Base-by-base conservation (phyloP, 257 asterid species). In the Fraxinus cuspidata region DNA sequence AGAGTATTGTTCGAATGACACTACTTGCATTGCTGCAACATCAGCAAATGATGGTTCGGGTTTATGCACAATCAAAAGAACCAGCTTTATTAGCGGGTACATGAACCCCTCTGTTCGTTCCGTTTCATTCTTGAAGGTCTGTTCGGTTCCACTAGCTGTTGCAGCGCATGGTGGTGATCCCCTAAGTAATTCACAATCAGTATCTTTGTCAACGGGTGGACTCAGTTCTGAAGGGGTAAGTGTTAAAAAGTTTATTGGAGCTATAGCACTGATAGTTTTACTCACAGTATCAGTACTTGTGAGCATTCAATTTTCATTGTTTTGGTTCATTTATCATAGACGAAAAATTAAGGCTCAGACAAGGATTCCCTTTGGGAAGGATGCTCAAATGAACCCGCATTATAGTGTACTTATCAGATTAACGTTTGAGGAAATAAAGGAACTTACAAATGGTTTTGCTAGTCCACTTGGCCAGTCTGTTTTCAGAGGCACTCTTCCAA, bases 21-120 rank as follows among this genome's bases (percentile, higher is more conserved):
- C 88, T 21, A 29, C 84, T 27, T 90, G 96, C 68, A 51, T 86
- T 2, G 94, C 92, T 32, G 90, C 86, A 25, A 90, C 96, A 49
- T 90, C 96, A 1, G 74, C 78, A 79, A 87, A 89, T 21, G 92
- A 90, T 37, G 96, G 96, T 21, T 89, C 94, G 0, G 92, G 96
- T 38, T 74, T 56, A 3, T 90, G 96, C 77, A 84, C 90, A 8
- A 56, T 90, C 69, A 90, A 88, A 29, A 77, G 85, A 56, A 90
- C 96, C 0, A 69, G 73, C 12, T 88, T 81, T 76, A 65, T 90
- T 31, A 90, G 89, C 63, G 96, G 96, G 32, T 86, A 88, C 76
- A 88, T 12, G 70, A 82, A 78, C 53, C 86, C 92, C 37, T n/a
- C 83, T 29, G 67, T 78, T 37, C 86, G 77, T 12, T 85, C 96